Percentiles rank a stretch among this genome's conserved stretches.
Evolutionary conservation across 441 rosid species (phyloP).

Genomic region (Eruca vesicaria): DNA sequence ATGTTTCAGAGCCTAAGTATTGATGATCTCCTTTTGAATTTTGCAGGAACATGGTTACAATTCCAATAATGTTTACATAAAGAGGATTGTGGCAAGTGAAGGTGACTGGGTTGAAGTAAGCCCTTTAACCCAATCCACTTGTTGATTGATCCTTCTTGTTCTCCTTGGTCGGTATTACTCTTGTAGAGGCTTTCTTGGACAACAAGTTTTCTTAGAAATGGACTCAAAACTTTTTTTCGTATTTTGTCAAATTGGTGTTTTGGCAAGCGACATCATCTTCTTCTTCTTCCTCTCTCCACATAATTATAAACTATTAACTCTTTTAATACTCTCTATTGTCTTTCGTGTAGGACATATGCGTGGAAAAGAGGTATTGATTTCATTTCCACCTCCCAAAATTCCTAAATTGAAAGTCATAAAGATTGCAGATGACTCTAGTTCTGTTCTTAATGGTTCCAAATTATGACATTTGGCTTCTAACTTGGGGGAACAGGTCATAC

Average conservation of each 20-base stretch:
- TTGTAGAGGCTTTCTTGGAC: conserved; percentile 10
- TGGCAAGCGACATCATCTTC: conserved; percentile 35
- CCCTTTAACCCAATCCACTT: conserved; percentile 34
- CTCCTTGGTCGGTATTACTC: conserved; percentile 21
- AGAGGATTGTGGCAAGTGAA: conserved; percentile 71
- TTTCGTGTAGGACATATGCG: conserved; percentile 44
- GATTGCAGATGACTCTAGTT: neutral
- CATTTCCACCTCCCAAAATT: neutral
- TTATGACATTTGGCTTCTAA: neutral
- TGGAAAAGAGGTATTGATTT: conserved; percentile 45
- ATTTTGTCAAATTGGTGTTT: neutral
- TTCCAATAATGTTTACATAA: conserved; percentile 52
- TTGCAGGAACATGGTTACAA: conserved; percentile 51
- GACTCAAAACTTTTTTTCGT: neutral
- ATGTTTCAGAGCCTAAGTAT: neutral
- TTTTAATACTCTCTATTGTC: neutral
- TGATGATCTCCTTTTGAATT: conserved; percentile 1
- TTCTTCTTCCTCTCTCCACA: neutral
- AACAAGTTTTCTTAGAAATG: conserved; percentile 14
- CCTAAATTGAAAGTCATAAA: too few relatives aligned
- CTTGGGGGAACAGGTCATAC: conserved; percentile 42
- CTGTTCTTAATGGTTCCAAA: neutral
- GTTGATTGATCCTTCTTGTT: conserved; percentile 32
- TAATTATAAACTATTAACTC: neutral
- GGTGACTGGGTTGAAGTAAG: conserved; percentile 71